Conservation (phyloP, 148 eudicot genomes). For the Selenicereus undatus region DNA sequence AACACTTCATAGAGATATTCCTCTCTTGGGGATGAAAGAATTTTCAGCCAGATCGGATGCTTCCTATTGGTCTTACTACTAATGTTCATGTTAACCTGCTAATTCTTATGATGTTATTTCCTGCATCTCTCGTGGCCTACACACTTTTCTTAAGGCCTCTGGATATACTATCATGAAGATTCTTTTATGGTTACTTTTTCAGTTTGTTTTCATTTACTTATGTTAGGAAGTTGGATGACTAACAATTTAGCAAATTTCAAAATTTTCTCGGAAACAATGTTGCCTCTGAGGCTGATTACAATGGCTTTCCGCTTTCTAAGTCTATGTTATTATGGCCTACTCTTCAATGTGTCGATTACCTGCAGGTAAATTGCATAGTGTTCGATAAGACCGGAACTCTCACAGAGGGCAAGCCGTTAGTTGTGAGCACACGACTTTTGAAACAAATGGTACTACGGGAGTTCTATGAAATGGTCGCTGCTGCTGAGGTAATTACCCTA, state of each 20-base stretch:
- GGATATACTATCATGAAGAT: background rate
- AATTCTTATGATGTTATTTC: background rate
- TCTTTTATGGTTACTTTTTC: no score
- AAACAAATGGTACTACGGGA: constrained; percentile 64
- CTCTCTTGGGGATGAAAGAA: no score
- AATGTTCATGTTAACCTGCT: background rate
- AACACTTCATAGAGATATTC: background rate
- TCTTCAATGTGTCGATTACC: background rate
- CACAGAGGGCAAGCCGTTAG: constrained; percentile 83
- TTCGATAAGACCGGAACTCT: constrained; percentile 99
- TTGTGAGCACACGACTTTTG: constrained; percentile 61
- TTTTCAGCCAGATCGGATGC: no score
- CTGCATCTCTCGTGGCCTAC: background rate
- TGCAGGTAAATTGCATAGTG: constrained; percentile 89
- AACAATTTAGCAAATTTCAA: no score
- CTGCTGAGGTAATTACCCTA: constrained; percentile 69
- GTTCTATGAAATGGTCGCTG: constrained; percentile 75
- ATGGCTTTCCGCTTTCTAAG: background rate
- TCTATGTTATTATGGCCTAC: background rate
- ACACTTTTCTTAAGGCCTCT: background rate
- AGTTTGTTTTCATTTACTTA: no score
- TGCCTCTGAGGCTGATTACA: background rate
- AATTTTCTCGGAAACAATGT: no score
- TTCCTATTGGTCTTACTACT: no score
- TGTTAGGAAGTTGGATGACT: no score